Conservation (phyloP, 2,329 filamentous ascomycete species). For the Fusarium decemcellulare region DNA sequence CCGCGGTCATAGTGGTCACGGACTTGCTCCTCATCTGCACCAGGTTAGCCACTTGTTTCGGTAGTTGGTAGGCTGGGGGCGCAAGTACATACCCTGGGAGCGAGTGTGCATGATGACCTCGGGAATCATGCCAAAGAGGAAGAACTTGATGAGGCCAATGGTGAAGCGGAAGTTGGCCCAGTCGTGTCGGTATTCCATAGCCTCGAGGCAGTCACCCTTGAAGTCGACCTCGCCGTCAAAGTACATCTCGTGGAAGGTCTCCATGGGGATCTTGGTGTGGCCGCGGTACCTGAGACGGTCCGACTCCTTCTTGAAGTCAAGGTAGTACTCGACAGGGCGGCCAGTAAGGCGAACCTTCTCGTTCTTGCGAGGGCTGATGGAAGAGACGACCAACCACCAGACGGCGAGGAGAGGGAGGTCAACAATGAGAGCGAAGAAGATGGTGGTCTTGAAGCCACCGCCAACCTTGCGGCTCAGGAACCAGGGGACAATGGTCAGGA, state of each 20-base stretch:
- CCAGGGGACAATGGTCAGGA: constrained; percentile 80
- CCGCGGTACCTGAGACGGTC: constrained; percentile 79
- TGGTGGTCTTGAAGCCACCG: constrained; percentile 88
- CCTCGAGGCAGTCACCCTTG: constrained; percentile 92
- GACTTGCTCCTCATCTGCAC: constrained; percentile 88
- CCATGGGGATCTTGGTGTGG: constrained; percentile 86
- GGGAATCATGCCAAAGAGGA: constrained; percentile 88
- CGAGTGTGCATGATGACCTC: constrained; percentile 94
- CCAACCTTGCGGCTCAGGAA: constrained; percentile 90
- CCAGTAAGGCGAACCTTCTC: constrained; percentile 92
- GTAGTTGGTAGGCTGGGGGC: neutral
- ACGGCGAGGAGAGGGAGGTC: constrained; percentile 82
- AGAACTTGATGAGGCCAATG: constrained; percentile 85
- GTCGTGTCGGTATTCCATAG: constrained; percentile 94
- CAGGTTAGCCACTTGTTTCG: constrained; percentile 24
- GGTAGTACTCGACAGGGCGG: constrained; percentile 90
- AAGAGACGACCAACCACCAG: constrained; percentile 88
- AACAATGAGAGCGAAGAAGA: constrained; percentile 87
- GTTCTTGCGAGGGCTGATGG: constrained; percentile 89
- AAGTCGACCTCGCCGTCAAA: constrained; percentile 95
- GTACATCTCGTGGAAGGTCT: constrained; percentile 98
- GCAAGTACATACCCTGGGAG: constrained; percentile 73
- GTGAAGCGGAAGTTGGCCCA: constrained; percentile 98
- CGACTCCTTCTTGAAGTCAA: constrained; percentile 80
- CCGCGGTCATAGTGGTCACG: constrained; percentile 98